Conservation (phyloP, 352 stramenopile species). For the Phytophthora nicotianae region DNA sequence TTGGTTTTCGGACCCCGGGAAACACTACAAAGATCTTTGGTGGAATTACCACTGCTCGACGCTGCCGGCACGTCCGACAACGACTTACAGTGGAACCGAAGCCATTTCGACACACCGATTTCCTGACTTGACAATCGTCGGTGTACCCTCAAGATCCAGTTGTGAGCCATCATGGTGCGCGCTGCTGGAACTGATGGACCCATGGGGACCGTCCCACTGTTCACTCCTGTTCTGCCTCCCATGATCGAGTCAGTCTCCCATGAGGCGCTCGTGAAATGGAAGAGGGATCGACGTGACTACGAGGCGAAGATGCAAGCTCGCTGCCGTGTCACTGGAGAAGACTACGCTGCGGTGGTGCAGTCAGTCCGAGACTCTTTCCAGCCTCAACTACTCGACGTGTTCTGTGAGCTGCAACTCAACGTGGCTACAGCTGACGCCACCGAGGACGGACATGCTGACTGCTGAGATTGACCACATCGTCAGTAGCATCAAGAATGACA, state of each 20-base stretch:
- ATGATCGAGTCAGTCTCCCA: neutral
- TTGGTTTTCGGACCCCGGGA: neutral
- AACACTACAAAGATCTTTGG: neutral
- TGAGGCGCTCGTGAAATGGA: neutral
- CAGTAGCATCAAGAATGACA: neutral
- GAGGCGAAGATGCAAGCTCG: neutral
- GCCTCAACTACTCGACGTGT: neutral
- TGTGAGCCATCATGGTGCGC: neutral
- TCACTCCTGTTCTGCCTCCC: neutral
- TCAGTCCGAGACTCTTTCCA: neutral
- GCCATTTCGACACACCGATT: neutral
- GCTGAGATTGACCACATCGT: neutral
- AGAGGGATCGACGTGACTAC: neutral
- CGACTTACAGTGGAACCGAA: neutral
- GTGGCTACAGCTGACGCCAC: neutral
- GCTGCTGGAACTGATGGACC: neutral
- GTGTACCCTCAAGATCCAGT: neutral
- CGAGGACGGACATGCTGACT: neutral
- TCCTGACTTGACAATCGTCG: neutral
- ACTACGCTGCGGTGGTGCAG: neutral
- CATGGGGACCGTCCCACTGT: neutral
- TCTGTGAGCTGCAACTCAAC: neutral
- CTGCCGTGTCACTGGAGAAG: neutral
- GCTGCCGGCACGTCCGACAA: neutral
- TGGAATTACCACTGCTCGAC: neutral